Percentiles rank a stretch among this genome's conserved stretches.
Conservation (phyloP, 345 rosid species). For the Brassica juncea region DNA sequence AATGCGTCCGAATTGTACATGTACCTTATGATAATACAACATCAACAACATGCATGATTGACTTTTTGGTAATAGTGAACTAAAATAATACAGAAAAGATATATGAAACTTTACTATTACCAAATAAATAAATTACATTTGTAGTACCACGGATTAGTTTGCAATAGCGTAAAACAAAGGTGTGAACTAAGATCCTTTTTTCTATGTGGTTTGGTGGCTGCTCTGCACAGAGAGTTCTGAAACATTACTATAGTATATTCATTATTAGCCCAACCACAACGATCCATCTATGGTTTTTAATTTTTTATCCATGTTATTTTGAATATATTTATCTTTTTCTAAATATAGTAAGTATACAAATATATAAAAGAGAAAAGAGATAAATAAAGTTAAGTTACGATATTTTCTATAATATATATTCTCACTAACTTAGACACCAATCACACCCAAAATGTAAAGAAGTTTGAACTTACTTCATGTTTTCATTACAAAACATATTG, state of each 20-base stretch:
- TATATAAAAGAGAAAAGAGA: background rate
- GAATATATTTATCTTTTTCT: background rate
- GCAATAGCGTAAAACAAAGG: slow-evolving; percentile 27
- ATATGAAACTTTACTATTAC: background rate
- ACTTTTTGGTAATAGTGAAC: slow-evolving; percentile 19
- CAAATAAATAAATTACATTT: background rate
- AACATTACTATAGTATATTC: background rate
- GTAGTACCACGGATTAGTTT: slow-evolving; percentile 31
- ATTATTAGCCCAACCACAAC: slow-evolving; percentile 1
- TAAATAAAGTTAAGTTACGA: too few species aligned
- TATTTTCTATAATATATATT: background rate
- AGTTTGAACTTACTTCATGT: background rate
- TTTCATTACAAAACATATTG: background rate
- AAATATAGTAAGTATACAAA: background rate
- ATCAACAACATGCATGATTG: slow-evolving; percentile 23
- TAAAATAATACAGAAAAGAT: background rate
- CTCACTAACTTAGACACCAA: background rate
- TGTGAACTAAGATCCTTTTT: slow-evolving; percentile 30
- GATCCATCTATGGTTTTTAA: background rate
- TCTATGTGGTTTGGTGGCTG: slow-evolving; percentile 28
- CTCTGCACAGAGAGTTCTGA: slow-evolving; percentile 31
- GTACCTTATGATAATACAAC: slow-evolving; percentile 21
- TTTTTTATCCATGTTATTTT: background rate
- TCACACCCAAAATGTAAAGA: background rate
- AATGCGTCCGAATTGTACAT: slow-evolving; percentile 28